Evolutionary conservation across 257 asterid species (phyloP), one percentile per base, ranked within the genome.

Genomic region (Solanum tarapatanum): DNA sequence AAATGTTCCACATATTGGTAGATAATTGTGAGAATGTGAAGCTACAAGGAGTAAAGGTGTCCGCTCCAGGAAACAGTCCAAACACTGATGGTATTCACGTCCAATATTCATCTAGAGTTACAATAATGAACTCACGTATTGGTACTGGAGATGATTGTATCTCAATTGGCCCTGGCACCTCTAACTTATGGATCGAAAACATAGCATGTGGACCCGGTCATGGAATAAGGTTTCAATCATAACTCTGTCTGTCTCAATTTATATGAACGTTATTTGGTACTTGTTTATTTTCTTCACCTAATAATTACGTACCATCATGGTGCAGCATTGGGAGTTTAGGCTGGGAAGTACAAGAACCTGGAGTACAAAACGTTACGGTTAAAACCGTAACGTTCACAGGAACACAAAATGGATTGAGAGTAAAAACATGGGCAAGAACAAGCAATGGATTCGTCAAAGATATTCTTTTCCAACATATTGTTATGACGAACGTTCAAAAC

Each of bases 391-490:
- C 37, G 6, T 77, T 41, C 36, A 77, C 36, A 24, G 84, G 64
- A 77, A 77, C 84, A 77, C 64, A 77, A 77, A 77, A 77, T 41
- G 84, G 84, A 13, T 77, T 77, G 64, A 77, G 84, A 77, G 84
- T 77, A 77, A 77, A 77, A 77, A 77, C 84, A 77, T 77, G 84
- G 84, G 84, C 84, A 41, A 77, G 84, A 77, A 41, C 84, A 77
- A 77, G 84, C 84, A 41, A 77, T 77, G 84, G 36, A 43, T 77
- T 77, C 16, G 84, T 77, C 84, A 77, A 10, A 24, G 28, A 77
- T 41, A 28, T 77, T 41, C 37, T 77, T 48, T 77, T 77, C 16
- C 84, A 77, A 58, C 62, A 77, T 24, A 41, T 77, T 2, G 37
- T 77, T 24, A 77, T 77, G 84, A 4, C 64, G 4, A 41, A 77